Evolutionary conservation across 2,329 filamentous ascomycete species (phyloP).

Genomic region (Fusarium sp.): DNA sequence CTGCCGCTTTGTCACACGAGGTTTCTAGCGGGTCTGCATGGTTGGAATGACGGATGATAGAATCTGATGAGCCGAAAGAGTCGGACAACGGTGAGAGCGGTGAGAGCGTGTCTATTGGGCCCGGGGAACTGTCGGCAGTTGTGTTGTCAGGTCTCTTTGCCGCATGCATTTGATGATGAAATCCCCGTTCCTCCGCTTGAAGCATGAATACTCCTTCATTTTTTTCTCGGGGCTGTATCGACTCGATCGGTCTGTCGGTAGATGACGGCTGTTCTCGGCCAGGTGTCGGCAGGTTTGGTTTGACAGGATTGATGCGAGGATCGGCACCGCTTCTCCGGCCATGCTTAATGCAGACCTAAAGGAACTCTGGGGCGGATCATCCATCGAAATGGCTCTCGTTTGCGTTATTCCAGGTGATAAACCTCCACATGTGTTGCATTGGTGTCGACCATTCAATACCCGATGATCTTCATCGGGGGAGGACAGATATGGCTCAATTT

Average conservation of each 20-base stretch:
- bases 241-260: background rate
- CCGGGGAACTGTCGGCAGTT: too few relatives aligned
- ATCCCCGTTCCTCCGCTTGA: background rate
- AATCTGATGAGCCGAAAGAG: background rate
- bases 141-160: background rate
- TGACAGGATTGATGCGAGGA: background rate
- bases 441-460: background rate
- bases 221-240: background rate
- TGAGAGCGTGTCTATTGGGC: background rate
- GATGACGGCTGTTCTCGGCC: background rate
- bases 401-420: background rate
- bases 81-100: background rate
- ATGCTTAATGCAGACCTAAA: background rate
- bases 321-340: background rate
- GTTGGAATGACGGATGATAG: background rate
- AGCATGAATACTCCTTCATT: background rate
- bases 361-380: background rate
- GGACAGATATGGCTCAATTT: too few relatives aligned
- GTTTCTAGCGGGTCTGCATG: background rate
- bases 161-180: background rate
- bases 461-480: background rate
- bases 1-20: background rate
- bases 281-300: background rate
- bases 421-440: background rate
- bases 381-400: background rate